Evolutionary conservation across 2,329 filamentous ascomycete genomes (phyloP), one percentile per base, ranked within the genome.

Genomic region (Ophiostoma novo-ulmi): DNA sequence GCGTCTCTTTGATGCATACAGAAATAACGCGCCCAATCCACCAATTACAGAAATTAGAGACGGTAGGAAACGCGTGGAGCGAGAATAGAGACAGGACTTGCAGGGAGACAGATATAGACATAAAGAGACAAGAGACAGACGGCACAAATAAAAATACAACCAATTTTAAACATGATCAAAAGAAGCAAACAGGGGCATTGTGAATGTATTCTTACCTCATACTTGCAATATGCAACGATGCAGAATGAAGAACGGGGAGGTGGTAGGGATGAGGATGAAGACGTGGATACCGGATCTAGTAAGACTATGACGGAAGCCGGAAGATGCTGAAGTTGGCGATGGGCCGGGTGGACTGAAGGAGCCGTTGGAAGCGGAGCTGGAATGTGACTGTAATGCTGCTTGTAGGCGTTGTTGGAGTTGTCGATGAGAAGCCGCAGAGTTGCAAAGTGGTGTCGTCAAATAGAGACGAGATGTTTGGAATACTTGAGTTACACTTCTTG

Each of bases 1-100:
- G 58, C 58, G 26, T 63, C 26, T 63, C 26, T 63, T 63, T 63
- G 58, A 63, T 63, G 58, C 58, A 63, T 63, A 26, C 58, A 63
- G 17, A 26, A 26, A 26, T 35, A 26, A 63, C 14, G 26, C 58
- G 58, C 58, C 58, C 11, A 63, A 63, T 11, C 58, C 58, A 13
- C 26, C 58, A 20, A 3, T 13, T 5, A 63, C 58, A 26, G 44
- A 20, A 63, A 35, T 3, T 4, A 17, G 65, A 36, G 69, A 58
- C 68, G 67, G 63, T 61, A 69, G 31, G 4, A 61, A 61, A 41
- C 3, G 39, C 22, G 22, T 26, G 11, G 26, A 22, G n/a, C 14
- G 6, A 26, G n/a, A 58, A 13, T 3, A n/a, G n/a, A 14, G n/a
- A 58, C 52, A 58, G 22, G 52, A 58, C 22, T 26, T 26, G 7